These are phyloP conservation scores for Aspergillus pseudoglaucus DNA, from an alignment of 2,329 filamentous ascomycete genomes.

Conservation along the genomic window DNA sequence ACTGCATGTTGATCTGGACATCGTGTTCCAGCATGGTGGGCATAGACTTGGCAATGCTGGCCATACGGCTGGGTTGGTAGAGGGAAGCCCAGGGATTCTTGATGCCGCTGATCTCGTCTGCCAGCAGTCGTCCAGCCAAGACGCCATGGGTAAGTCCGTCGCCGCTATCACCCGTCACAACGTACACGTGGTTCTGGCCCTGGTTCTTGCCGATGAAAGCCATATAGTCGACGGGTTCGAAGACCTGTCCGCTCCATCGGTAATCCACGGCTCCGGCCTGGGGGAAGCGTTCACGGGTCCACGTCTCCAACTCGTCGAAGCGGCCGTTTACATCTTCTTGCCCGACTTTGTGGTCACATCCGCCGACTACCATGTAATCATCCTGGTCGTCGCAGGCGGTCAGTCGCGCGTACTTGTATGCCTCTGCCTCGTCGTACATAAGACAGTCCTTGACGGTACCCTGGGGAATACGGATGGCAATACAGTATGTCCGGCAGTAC, in stretches of 20 bases:
- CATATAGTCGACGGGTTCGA: constrained; percentile 51
- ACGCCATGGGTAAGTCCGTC: constrained; percentile 54
- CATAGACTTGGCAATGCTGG: constrained; percentile 40
- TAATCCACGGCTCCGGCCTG: constrained; percentile 47
- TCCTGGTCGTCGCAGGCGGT: constrained; percentile 48
- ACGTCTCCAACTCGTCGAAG: constrained; percentile 47
- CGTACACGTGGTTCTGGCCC: constrained; percentile 46
- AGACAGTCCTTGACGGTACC: constrained; percentile 49
- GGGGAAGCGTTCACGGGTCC: constrained; percentile 50
- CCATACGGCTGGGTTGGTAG: constrained; percentile 47
- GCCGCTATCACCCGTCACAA: constrained; percentile 53
- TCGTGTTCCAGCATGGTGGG: constrained; percentile 46
- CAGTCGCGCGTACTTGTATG: constrained; percentile 51
- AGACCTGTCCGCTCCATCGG: constrained; percentile 53
- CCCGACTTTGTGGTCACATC: constrained; percentile 55
- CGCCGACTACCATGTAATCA: constrained; percentile 52
- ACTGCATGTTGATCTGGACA: constrained; percentile 50
- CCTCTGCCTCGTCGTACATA: constrained; percentile 50
- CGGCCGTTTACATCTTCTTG: constrained; percentile 43
- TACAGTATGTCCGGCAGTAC: constrained; percentile 51
- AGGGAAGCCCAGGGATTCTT: constrained; percentile 45
- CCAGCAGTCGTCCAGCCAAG: constrained; percentile 47
- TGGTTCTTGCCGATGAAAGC: constrained; percentile 53
- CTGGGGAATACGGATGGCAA: constrained; percentile 50
- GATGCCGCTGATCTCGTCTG: constrained; percentile 48